Evolutionary conservation across 345 rosid species (phyloP).

Genomic region (Kernera saxatilis): DNA sequence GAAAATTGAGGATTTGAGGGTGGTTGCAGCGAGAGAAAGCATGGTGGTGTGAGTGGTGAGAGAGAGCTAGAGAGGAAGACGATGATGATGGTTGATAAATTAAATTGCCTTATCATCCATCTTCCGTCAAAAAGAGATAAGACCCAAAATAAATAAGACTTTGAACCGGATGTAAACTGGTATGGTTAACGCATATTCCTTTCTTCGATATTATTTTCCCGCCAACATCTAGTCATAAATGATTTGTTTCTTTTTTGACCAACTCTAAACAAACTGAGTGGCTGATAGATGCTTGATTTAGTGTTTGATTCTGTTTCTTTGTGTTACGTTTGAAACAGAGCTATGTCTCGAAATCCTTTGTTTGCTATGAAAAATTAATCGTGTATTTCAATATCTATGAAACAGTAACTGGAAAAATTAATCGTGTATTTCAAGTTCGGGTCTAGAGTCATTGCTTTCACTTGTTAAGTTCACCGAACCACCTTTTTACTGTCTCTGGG

Average conservation of each 20-base stretch:
- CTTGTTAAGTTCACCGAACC: no score
- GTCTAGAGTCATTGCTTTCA: no score
- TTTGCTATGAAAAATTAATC: no score
- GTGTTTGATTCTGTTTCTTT: no score
- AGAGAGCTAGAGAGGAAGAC: slow-evolving; percentile 14
- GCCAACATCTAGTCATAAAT: background rate
- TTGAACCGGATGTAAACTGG: slow-evolving; percentile 20
- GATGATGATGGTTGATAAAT: background rate
- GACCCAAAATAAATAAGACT: background rate
- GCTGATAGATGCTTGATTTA: background rate
- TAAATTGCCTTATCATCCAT: slow-evolving; percentile 1
- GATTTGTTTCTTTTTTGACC: background rate
- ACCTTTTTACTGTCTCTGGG: no score
- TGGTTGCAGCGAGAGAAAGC: slow-evolving; percentile 27
- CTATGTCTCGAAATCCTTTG: no score
- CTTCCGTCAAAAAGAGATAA: background rate
- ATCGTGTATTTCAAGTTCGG: no score
- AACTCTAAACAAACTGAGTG: background rate
- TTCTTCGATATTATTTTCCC: background rate
- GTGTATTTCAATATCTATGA: no score
- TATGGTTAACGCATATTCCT: slow-evolving; percentile 1
- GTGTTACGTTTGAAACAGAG: no score
- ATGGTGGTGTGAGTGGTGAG: slow-evolving; percentile 35
- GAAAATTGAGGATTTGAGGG: slow-evolving; percentile 21
- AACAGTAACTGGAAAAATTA: no score